A percentile compares a stretch with the other conserved stretches of the same genome.
Conservation (phyloP, 805 yeast genomes). For the Debaryomyces tyrocola region DNA sequence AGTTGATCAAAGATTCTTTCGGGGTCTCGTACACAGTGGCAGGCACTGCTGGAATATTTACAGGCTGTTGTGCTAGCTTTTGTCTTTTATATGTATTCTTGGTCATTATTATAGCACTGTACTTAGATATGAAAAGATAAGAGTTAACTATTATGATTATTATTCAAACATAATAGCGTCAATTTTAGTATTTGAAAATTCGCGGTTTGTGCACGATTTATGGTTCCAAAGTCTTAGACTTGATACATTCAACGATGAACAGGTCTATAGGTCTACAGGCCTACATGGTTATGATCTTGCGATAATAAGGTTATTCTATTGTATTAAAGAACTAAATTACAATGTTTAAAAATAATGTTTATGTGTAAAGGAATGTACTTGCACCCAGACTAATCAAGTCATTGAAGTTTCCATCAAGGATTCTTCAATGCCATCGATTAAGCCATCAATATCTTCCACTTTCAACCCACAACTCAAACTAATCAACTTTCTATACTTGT, state of each 20-base stretch:
- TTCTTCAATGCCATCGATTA: conserved; percentile 74
- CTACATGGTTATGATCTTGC: too few relatives aligned
- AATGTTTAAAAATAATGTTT: neutral
- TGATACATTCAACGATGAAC: too few relatives aligned
- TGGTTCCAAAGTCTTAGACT: too few relatives aligned
- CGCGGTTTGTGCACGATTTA: too few relatives aligned
- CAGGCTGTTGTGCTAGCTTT: conserved; percentile 4
- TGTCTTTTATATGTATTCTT: conserved; percentile 8
- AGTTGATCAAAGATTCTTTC: conserved; percentile 18
- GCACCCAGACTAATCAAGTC: neutral
- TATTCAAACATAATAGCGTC: too few relatives aligned
- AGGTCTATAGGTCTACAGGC: too few relatives aligned
- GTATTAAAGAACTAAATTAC: neutral
- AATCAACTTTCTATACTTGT: conserved; percentile 76
- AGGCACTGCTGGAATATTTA: conserved; percentile 7
- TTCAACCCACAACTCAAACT: conserved; percentile 75
- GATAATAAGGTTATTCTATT: neutral
- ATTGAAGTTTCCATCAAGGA: conserved; percentile 24
- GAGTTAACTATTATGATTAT: too few relatives aligned
- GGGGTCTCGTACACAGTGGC: conserved; percentile 16
- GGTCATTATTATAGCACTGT: neutral
- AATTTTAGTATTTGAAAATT: too few relatives aligned
- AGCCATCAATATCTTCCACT: conserved; percentile 75
- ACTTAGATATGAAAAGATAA: neutral
- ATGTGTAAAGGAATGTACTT: neutral